phyloP scores from a whole-genome alignment of 2,329 filamentous ascomycete species.

The Alternaria sp. region DNA sequence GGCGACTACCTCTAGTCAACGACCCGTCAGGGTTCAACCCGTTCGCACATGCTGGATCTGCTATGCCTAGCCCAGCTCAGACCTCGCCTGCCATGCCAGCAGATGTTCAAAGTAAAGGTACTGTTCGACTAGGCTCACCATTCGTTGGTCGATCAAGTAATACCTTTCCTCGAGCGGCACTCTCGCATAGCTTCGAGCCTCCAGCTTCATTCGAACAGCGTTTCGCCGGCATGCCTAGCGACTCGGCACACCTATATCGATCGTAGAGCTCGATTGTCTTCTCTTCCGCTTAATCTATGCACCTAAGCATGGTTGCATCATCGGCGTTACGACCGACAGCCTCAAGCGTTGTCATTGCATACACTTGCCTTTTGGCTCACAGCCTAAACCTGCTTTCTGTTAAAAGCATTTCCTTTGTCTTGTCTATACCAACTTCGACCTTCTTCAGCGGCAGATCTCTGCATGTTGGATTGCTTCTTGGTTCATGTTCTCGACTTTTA shows the following conservation, averaged over 20 bases:
- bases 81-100: slow-evolving; percentile 27
- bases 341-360: slow-evolving; percentile 31
- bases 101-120: slow-evolving; percentile 47
- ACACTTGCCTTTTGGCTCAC: slow-evolving; percentile 33
- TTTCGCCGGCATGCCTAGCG: slow-evolving; percentile 42
- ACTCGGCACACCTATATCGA: slow-evolving; percentile 33
- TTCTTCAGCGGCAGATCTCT: slow-evolving; percentile 25
- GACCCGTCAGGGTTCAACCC: slow-evolving; percentile 53
- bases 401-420: slow-evolving; percentile 48
- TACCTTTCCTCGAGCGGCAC: slow-evolving; percentile 58
- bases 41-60: slow-evolving; percentile 33
- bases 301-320: slow-evolving; percentile 41
- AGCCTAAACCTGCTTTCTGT: slow-evolving; percentile 29
- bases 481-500: slow-evolving; percentile 27
- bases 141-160: slow-evolving; percentile 56
- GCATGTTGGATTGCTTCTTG: slow-evolving; percentile 22
- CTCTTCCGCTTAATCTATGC: slow-evolving; percentile 32
- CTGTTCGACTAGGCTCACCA: slow-evolving; percentile 58
- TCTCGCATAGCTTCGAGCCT: slow-evolving; percentile 49
- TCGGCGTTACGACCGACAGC: slow-evolving; percentile 45
- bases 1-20: slow-evolving; percentile 62
- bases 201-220: slow-evolving; percentile 52
- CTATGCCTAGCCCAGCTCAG: slow-evolving; percentile 38
- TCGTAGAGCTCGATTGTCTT: slow-evolving; percentile 32
- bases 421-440: slow-evolving; percentile 34